Evolutionary conservation across 1,139 yeast species (phyloP), one percentile per base, ranked within the genome.

Genomic region (Yamadazyma mexicana): DNA sequence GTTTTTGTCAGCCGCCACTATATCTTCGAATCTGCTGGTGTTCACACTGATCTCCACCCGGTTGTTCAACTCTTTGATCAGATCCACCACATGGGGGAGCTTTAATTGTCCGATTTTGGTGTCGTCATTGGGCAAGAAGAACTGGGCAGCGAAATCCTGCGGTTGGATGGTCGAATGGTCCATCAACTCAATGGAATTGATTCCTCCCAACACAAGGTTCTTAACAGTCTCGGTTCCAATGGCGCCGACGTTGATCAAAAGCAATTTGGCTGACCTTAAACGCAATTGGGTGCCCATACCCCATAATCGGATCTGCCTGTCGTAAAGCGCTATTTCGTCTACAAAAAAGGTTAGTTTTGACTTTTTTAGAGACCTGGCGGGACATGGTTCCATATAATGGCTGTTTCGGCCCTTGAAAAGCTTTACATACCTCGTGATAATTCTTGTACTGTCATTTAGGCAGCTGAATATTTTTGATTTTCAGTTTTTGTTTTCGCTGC

Each of bases 261-360:
- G 67, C 7, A 91, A 72, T 39, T 76, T 77, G 12, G 97, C 84
- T 20, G 83, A 77, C 34, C 95, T 73, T 67, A 92, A 77, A 37
- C 89, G 69, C 37, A 80, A 73, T 61, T 92, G 99, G 12, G 98
- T 95, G 22, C 87, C 94, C 64, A 92, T 73, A 10, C 98, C 98
- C 99, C 99, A 92, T 28, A 92, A 73, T 49, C 99, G 68, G 51
- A 92, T 91, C 61, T 92, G 99, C 44, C 99, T 77, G 62, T 92
- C 99, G 59, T 92, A 92, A 22, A 91, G 70, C 2, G 95, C 96
- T 41, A 91, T 81, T 60, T 91, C 98, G 54, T 89, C 97, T 65
- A 26, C 2, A n/a, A n/a, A 16, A n/a, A 14, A 9, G 5, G 29
- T 26, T 26, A 26, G 29, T 26, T 24, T 20, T 5, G 22, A 16